Evolutionary conservation across 352 stramenopile species (phyloP).

Genomic region (Vaucheria bursata): DNA sequence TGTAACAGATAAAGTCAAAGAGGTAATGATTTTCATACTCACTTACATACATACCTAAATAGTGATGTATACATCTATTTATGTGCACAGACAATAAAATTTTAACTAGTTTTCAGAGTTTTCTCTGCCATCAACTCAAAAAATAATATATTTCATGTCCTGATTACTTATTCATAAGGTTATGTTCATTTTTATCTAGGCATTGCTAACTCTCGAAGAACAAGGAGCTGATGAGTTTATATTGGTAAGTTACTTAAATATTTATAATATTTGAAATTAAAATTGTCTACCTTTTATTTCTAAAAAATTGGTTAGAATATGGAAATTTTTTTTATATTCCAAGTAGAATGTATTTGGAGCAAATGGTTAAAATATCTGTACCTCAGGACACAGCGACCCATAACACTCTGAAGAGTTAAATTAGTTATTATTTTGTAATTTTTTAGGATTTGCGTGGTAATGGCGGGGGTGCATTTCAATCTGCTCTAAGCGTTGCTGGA

Average conservation of each 20-base stretch:
- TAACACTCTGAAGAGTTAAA: too few relatives aligned
- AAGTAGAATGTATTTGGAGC: background rate
- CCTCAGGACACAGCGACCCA: background rate
- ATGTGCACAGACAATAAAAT: background rate
- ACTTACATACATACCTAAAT: background rate
- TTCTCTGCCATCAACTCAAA: background rate
- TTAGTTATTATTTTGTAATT: background rate
- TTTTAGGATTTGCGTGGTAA: constrained; percentile 46
- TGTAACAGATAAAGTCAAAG: constrained; percentile 17
- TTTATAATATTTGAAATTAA: too few relatives aligned
- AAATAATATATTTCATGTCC: background rate
- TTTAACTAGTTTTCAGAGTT: background rate
- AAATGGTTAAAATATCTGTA: background rate
- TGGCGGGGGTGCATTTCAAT: constrained; percentile 48
- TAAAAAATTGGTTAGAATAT: background rate
- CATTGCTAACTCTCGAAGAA: constrained; percentile 35
- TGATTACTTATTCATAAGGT: too few relatives aligned
- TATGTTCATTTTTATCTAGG: constrained; percentile 9
- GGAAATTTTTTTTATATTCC: background rate
- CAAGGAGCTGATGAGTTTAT: constrained; percentile 40
- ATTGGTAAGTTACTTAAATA: constrained; percentile 2
- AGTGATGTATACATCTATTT: background rate
- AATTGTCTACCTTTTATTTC: background rate
- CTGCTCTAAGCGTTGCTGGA: constrained; percentile 44
- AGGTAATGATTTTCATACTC: constrained; percentile 6